Evolutionary conservation across 257 asterid genomes (phyloP), one percentile per base, ranked within the genome.

Genomic region (Solanum neorickii): DNA sequence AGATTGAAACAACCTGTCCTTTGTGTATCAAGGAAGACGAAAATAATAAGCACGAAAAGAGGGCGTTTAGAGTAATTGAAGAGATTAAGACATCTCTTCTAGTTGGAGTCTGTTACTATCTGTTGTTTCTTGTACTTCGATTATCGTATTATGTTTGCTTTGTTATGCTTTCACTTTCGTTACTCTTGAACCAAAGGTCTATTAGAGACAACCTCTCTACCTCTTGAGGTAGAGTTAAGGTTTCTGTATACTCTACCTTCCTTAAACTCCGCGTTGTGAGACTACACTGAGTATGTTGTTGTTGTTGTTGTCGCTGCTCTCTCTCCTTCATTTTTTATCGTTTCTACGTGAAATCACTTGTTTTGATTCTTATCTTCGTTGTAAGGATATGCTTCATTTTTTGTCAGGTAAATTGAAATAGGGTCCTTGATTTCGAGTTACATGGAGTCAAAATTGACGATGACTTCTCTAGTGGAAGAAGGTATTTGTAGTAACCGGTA

Each of bases 201-300:
- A 68, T 27, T 0, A 0, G 37, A 27, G 0, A 27, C 74, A 27
- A 27, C 74, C 12, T 68, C 39, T 68, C 23, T 68, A 27, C 39
- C 21, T 14, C 5, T 5, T 12, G 20, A 27, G 37, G 74, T 68
- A 13, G 12, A 16, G 39, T 3, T 68, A 68, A 27, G 6, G 74
- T 68, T 1, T 27, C 5, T 15, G 5, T 68, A 68, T 2, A 27
- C 11, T 14, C 74, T 68, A 68, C 39, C 3, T 14, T 27, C 10
- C 5, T 56, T 0, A 0, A 3, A 69, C 74, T 21, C 20, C 21
- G 2, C 1, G 5, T 14, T 29, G 41, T 69, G 9, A 18, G 10
- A 25, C 18, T 12, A 66, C 37, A 25, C 3, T 13, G 21, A 0
- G 39, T 14, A 27, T 68, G 21, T 80, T 56, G 12, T 56, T 56